Evolutionary conservation across 1,139 yeast species (phyloP), one percentile per base, ranked within the genome.

Genomic region (Pichia terricola): DNA sequence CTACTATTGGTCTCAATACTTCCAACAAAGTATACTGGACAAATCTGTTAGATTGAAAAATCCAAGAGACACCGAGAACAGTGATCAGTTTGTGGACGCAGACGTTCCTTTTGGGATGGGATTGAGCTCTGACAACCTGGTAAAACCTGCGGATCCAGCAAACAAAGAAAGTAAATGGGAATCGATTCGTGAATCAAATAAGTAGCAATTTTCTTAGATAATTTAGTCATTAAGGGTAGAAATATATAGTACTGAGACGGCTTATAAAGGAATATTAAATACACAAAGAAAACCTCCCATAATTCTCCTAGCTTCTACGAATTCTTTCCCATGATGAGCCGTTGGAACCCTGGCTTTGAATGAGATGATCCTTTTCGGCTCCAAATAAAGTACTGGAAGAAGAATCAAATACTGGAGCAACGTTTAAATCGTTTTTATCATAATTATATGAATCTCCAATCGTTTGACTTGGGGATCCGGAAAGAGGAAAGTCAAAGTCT

Each of bases 1-100:
- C 6, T 54, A 48, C 35, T 53, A 54, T 35, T 57, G 61, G 58
- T 44, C 58, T 3, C 42, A 49, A 4, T 56, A 57, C 43, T 59
- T 56, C 43, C 45, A 49, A 26, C 47, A 7, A 8, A 30, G 32
- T 6, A 40, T 49, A 10, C 43, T 45, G 25, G 50, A 56, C 34
- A 50, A 52, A 7, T 43, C 42, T 10, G 27, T 45, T 9, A 41
- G 58, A 38, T 42, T 57, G 26, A 48, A 48, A 26, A 55, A 56
- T 37, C 59, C 59, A 8, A 32, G 36, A 11, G 30, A 28, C 4
- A 30, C 36, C 5, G 36, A 16, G 10, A 16, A 16, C 22, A 16
- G 22, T 16, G 22, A 16, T 16, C 16, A 39, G 30, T 42, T 42
- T 28, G 27, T 35, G 5, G 39, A 42, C 4, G 22, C 34, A 2